Evolutionary conservation across 2,329 filamentous ascomycete species (phyloP), one percentile per base, ranked within the genome.

Genomic region (Lachnellula suecica): DNA sequence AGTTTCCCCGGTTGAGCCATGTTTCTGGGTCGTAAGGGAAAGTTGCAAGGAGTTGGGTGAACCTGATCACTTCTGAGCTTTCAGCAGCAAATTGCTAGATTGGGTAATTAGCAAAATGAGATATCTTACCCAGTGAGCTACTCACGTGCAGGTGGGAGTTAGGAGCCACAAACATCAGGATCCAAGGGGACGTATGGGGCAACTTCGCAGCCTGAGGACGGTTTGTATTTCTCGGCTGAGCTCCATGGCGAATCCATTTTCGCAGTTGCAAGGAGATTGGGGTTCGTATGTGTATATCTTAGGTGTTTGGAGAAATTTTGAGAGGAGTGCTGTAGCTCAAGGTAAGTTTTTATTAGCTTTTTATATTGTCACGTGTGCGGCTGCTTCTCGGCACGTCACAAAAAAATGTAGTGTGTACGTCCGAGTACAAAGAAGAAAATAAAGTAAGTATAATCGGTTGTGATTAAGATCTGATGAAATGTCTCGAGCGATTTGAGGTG

Each of bases 1-100:
- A 59, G 17, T 61, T 54, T 6, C 57, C 59, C 5, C 64, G 59
- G 20, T 58, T 58, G 31, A 61, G 53, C 64, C 64, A 66, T 37
- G 50, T 44, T 54, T 61, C 60, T 13, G 64, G 62, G 20, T 67
- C 64, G 37, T 65, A 65, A n/a, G 63, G 58, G 11, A 40, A 38
- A 20, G 42, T 13, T 15, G 54, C 47, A n/a, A 65, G 51, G 10
- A 42, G 48, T 31, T 62, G 48, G 6, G 62, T 64, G 44, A 59
- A 53, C 23, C 40, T 44, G 23, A 57, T 41, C 2, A 63, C 52
- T 31, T 61, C 56, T 34, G 44, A 29, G 29, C 52, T 53, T 45
- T 64, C 62, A 25, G 48, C 46, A 7, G 54, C 47, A 34, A 62
- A 56, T 43, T 44, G 52, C 61, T 63, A 42, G 37, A 41, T 44